Evolutionary conservation across 2,329 filamentous ascomycete species (phyloP), one percentile per base, ranked within the genome.

Genomic region (Fusarium cyanostomum): DNA sequence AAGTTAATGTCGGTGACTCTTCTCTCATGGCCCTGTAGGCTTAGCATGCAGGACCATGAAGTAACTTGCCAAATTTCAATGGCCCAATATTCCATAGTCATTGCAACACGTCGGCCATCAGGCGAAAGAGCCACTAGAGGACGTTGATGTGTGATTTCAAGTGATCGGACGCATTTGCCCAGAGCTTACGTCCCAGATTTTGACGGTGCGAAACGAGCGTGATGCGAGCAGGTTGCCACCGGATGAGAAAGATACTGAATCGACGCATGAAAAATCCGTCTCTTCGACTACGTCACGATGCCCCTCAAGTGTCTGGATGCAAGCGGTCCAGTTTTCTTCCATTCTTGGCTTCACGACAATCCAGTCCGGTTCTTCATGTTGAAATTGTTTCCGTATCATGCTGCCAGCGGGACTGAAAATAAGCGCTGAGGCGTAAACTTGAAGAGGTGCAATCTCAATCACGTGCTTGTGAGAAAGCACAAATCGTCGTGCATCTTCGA

Each of bases 371-470:
- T 41, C 18, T 3, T 61, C 53, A 5, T 41, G 15, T 7, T 0
- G 4, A 13, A 51, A 59, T 1, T 42, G 24, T 2, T 37, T 8
- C 30, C 44, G 38, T 3, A 51, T 16, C 2, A 57, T 3, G 26
- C 59, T 60, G 1, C 10, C 1, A 7, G 35, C 16, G 1, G 57
- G 56, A 8, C 45, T 61, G 5, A 64, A 64, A 0, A 64, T 6
- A 8, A 64, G 57, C 2, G 53, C 53, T 62, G 59, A 53, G 7
- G 7, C 30, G 8, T 62, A 62, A 9, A 31, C 18, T 26, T 62
- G 56, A 4, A 56, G n/a, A 2, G 57, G 59, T 7, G 45, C 37
- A 2, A n/a, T 18, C 7, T 24, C 21, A n/a, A 60, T 53, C 0
- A 42, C 0, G 0, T 18, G 3, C 10, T 7, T 10, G 2, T 52